Conservation (phyloP, 2,329 filamentous ascomycete genomes). For the Elsinoe perseae region DNA sequence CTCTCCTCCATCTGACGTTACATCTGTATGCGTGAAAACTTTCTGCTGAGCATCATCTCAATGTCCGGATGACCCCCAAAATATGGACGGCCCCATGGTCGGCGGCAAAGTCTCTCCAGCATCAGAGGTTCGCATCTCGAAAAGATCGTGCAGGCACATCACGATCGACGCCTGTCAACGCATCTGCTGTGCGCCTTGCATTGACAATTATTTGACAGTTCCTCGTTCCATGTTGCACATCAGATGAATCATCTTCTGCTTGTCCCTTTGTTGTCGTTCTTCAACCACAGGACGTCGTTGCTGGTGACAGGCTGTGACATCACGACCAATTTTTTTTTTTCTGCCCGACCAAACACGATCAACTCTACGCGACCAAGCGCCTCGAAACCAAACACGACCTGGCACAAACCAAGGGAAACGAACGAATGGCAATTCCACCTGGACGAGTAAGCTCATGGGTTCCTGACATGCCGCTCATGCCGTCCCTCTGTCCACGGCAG, state of each 20-base stretch:
- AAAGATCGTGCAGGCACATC: background rate
- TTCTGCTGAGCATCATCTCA: background rate
- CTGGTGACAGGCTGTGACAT: conserved; percentile 12
- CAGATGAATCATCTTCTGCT: background rate
- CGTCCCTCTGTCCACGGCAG: conserved; percentile 2
- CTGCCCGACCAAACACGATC: background rate
- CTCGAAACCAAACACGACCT: background rate
- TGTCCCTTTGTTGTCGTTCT: background rate
- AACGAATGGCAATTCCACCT: background rate
- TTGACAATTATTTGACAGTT: conserved; percentile 4
- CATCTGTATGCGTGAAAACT: background rate
- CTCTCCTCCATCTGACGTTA: background rate
- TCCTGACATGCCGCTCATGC: background rate
- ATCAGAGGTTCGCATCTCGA: conserved; percentile 9
- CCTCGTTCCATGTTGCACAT: background rate
- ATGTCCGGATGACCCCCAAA: background rate
- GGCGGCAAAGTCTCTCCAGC: background rate
- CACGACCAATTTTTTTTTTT: conserved; percentile 9
- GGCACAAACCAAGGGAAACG: background rate
- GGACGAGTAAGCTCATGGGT: background rate
- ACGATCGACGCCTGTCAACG: background rate
- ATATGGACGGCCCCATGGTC: background rate
- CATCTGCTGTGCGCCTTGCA: background rate
- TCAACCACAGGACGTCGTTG: background rate
- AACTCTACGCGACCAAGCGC: background rate